A percentile compares a stretch with the other conserved stretches of the same genome.
Conservation (phyloP, 108 stramenopile species). For the Cylindrotheca closterium region DNA sequence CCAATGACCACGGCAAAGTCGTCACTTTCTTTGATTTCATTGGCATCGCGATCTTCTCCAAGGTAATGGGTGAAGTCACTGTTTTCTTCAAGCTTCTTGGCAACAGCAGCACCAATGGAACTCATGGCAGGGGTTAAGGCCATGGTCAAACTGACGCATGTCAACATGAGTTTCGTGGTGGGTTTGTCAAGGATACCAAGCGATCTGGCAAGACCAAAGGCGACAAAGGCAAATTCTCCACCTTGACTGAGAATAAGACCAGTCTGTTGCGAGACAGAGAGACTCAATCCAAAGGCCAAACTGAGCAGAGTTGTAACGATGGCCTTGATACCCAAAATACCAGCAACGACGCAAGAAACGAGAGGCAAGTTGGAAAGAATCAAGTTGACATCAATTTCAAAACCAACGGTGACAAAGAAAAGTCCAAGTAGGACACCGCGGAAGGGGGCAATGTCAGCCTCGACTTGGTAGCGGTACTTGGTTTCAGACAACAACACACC, state of each 20-base stretch:
- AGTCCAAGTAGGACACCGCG: slow-evolving; percentile 92
- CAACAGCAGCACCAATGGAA: slow-evolving; percentile 58
- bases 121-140: slow-evolving; percentile 88
- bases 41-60: slow-evolving; percentile 87
- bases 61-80: slow-evolving; percentile 89
- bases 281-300: slow-evolving; percentile 78
- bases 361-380: slow-evolving; percentile 66
- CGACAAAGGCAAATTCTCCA: slow-evolving; percentile 98
- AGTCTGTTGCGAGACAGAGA: slow-evolving; percentile 81
- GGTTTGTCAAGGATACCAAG: slow-evolving; percentile 74
- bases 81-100: slow-evolving; percentile 79
- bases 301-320: slow-evolving; percentile 61
- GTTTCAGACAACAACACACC: slow-evolving; percentile 93
- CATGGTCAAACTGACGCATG: slow-evolving; percentile 95
- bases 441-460: slow-evolving; percentile 95
- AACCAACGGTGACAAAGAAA: slow-evolving; percentile 97
- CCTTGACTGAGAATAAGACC: slow-evolving; percentile 93
- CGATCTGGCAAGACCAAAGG: slow-evolving; percentile 89
- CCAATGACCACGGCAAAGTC: slow-evolving; percentile 95
- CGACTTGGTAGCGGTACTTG: slow-evolving; percentile 94
- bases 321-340: slow-evolving; percentile 88
- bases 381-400: slow-evolving; percentile 89
- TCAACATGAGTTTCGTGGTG: slow-evolving; percentile 88
- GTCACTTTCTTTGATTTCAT: slow-evolving; percentile 84
- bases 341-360: slow-evolving; percentile 73